Conservation (phyloP, 192 early-diverging fungal genomes). For the Coemansia guatemalensis region DNA sequence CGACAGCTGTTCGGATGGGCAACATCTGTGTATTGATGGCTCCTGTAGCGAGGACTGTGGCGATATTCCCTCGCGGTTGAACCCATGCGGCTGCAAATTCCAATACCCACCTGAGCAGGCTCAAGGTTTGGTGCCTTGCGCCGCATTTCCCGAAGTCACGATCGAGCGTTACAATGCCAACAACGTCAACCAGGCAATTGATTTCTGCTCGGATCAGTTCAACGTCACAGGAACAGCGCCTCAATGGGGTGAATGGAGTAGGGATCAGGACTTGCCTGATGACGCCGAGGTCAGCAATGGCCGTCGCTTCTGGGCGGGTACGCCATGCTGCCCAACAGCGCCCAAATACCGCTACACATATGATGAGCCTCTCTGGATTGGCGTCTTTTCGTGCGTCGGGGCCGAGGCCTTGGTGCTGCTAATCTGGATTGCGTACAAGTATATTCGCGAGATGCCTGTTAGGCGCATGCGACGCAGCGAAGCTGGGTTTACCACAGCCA, state of each 20-base stretch:
- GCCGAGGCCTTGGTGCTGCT: conserved; percentile 39
- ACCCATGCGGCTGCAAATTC: conserved; percentile 50
- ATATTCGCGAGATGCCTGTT: conserved; percentile 18
- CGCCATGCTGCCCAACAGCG: conserved; percentile 32
- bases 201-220: conserved; percentile 35
- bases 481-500: conserved; percentile 25
- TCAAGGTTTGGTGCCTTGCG: conserved; percentile 34
- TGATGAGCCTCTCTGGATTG: conserved; percentile 45
- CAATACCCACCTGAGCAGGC: conserved; percentile 29
- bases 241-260: conserved; percentile 38
- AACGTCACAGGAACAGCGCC: conserved; percentile 23
- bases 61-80: conserved; percentile 31
- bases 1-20: conserved; percentile 42
- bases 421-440: conserved; percentile 54
- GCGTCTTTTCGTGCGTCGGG: conserved; percentile 37
- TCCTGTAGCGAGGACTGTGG: conserved; percentile 45
- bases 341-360: conserved; percentile 41
- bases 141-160: conserved; percentile 34
- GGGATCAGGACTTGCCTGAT: conserved; percentile 17
- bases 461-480: conserved; percentile 23
- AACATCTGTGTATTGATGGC: conserved; percentile 56
- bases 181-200: conserved; percentile 22
- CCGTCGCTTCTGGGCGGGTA: conserved; percentile 49
- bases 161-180: conserved; percentile 46
- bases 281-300: conserved; percentile 1